Conservation (phyloP, 768 basidiomycete species). For the Lactifluus volemus region DNA sequence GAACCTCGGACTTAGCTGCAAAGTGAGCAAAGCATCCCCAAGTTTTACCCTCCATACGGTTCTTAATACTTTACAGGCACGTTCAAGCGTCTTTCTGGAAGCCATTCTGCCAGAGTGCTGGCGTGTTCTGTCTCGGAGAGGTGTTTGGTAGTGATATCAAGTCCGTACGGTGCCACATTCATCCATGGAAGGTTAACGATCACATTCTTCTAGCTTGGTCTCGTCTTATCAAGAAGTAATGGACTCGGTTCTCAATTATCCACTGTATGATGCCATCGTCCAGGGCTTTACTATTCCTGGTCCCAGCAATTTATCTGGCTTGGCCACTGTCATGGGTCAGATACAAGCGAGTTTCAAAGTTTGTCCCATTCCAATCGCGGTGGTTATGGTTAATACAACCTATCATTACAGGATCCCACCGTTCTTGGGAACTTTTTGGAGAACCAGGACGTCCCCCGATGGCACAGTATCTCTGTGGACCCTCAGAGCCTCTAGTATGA, state of each 20-base stretch:
- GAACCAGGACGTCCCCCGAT: conserved; percentile 70
- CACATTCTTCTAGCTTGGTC: conserved; percentile 33
- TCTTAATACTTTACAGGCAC: conserved; percentile 34
- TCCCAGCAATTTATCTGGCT: conserved; percentile 46
- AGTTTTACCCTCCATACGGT: conserved; percentile 1
- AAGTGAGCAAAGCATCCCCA: conserved; percentile 24
- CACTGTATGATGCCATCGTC: conserved; percentile 54
- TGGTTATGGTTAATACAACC: neutral
- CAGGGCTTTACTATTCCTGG: conserved; percentile 69
- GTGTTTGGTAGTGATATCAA: conserved; percentile 49
- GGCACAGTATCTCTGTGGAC: conserved; percentile 64
- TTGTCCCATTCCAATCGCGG: neutral
- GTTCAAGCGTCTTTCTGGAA: conserved; percentile 73
- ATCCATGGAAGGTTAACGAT: conserved; percentile 16
- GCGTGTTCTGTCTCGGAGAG: conserved; percentile 83
- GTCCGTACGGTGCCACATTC: conserved; percentile 27
- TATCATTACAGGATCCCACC: conserved; percentile 25
- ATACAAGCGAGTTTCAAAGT: conserved; percentile 47
- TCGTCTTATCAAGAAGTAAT: conserved; percentile 53
- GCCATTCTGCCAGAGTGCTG: conserved; percentile 59
- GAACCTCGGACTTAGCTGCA: conserved; percentile 22
- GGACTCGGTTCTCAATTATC: conserved; percentile 66
- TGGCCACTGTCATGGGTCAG: conserved; percentile 44
- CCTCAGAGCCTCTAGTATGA: conserved; percentile 60
- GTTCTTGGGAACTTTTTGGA: conserved; percentile 70